Conservation (phyloP, 805 yeast species). For the Candida morakotiae region DNA sequence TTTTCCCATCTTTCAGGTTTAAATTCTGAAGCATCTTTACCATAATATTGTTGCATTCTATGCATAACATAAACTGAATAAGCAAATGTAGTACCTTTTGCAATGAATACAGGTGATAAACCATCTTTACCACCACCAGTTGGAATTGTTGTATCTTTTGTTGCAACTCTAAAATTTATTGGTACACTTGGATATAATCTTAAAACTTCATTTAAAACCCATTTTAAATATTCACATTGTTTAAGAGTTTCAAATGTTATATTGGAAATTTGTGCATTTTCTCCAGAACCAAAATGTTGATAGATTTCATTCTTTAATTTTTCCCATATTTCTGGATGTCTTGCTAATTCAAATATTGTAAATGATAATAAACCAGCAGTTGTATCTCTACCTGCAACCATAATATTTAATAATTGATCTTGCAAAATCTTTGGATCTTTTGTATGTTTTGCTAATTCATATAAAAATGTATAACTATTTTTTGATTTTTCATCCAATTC, state of each 20-base stretch:
- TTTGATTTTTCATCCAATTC: constrained; percentile 23
- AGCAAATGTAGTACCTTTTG: constrained; percentile 16
- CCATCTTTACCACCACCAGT: constrained; percentile 30
- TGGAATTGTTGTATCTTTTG: constrained; percentile 27
- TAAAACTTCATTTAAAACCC: constrained; percentile 31
- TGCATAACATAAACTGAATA: constrained; percentile 20
- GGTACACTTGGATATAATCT: constrained; percentile 36
- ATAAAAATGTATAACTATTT: constrained; percentile 32
- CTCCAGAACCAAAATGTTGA: constrained; percentile 28
- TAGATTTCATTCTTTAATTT: constrained; percentile 28
- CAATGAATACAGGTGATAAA: constrained; percentile 16
- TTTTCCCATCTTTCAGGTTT: constrained; percentile 40
- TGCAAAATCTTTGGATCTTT: constrained; percentile 31
- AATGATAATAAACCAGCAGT: constrained; percentile 38
- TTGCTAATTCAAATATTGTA: constrained; percentile 29
- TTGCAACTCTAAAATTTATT: constrained; percentile 24
- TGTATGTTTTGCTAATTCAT: constrained; percentile 36
- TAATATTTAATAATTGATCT: constrained; percentile 37
- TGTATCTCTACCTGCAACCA: constrained; percentile 42
- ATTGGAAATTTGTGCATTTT: constrained; percentile 22
- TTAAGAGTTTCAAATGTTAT: constrained; percentile 36
- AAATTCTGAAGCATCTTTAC: constrained; percentile 30
- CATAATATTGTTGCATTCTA: constrained; percentile 21
- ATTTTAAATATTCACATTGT: constrained; percentile 35
- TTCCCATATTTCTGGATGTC: constrained; percentile 27